Evolutionary conservation across 2,329 filamentous ascomycete species (phyloP).

Genomic region (Fonsecaea monophora): DNA sequence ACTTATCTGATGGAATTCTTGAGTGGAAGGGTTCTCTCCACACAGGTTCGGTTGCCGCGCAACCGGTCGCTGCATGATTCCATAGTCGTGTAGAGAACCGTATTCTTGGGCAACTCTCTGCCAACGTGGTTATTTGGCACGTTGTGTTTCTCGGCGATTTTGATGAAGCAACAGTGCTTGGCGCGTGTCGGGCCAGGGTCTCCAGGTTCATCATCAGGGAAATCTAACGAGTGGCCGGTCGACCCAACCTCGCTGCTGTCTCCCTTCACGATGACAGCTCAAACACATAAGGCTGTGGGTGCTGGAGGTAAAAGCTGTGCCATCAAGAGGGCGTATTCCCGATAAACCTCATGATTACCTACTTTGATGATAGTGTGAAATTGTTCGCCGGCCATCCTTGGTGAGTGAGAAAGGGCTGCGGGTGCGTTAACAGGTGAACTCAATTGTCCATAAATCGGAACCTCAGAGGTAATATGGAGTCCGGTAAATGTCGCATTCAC

Average conservation of each 20-base stretch:
- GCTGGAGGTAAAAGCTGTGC: conserved; percentile 15
- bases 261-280: conserved; percentile 51
- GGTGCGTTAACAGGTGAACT: no score
- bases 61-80: conserved; percentile 54
- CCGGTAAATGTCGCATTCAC: no score
- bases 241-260: conserved; percentile 49
- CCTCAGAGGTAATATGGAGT: no score
- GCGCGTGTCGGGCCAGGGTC: conserved; percentile 52
- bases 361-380: conserved; percentile 11
- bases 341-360: conserved; percentile 51
- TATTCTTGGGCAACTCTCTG: conserved; percentile 49
- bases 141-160: conserved; percentile 49
- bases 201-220: conserved; percentile 47
- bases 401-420: no score
- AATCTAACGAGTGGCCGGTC: conserved; percentile 53
- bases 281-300: conserved; percentile 31
- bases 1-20: conserved; percentile 46
- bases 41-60: conserved; percentile 50
- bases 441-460: no score
- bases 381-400: not conserved
- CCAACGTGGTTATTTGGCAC: conserved; percentile 48
- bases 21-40: conserved; percentile 47
- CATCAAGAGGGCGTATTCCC: conserved; percentile 15
- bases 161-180: conserved; percentile 56
- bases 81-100: conserved; percentile 56